A percentile compares a stretch with the other conserved stretches of the same genome.
Conservation (phyloP, 2,329 filamentous ascomycete genomes). For the Alternaria dauci region DNA sequence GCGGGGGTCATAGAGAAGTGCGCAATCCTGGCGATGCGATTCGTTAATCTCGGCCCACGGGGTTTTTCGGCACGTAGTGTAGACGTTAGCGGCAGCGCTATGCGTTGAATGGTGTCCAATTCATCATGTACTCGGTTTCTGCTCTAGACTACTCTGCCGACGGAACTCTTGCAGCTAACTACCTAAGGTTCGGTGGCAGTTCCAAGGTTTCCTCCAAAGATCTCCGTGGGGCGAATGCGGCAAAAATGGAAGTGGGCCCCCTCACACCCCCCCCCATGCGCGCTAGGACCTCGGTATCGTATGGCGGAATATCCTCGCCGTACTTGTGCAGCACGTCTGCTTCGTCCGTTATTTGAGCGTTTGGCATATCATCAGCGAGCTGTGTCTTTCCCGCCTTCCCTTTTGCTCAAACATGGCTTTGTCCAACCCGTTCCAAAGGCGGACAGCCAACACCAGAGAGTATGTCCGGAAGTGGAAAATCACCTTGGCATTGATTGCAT, state of each 20-base stretch:
- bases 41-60: too few species aligned
- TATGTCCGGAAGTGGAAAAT: conserved; percentile 40
- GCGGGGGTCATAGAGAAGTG: too few species aligned
- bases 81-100: too few species aligned
- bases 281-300: conserved; percentile 42
- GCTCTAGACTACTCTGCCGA: too few species aligned
- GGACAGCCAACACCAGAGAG: conserved; percentile 55
- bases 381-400: neutral
- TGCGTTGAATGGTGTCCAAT: too few species aligned
- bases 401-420: conserved; percentile 49
- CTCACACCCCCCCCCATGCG: conserved; percentile 8
- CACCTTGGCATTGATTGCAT: neutral
- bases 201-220: neutral
- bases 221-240: conserved; percentile 16
- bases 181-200: neutral
- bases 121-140: too few species aligned
- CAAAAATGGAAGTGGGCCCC: conserved; percentile 22
- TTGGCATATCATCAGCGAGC: neutral
- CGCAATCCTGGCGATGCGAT: too few species aligned
- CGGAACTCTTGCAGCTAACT: too few species aligned
- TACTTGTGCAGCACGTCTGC: conserved; percentile 6
- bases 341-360: neutral
- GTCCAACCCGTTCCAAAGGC: conserved; percentile 53
- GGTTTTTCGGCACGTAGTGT: too few species aligned
- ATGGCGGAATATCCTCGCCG: conserved; percentile 31